These are phyloP conservation scores for Suillus luteus DNA, from an alignment of 768 basidiomycete species.

Conservation along the genomic window DNA sequence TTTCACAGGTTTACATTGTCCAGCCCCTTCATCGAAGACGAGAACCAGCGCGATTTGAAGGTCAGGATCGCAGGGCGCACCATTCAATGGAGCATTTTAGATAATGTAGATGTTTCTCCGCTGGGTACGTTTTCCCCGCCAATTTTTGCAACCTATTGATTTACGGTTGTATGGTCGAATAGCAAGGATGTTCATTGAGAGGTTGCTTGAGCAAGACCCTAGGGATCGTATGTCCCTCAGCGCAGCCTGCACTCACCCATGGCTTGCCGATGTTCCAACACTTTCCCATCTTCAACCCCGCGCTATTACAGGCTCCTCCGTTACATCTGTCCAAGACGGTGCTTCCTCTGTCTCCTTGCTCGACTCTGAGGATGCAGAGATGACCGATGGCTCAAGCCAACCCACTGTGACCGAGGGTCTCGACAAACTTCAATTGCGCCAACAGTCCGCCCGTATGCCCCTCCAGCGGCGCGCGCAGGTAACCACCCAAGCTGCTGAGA, in stretches of 20 bases:
- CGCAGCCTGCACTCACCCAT: conserved; percentile 71
- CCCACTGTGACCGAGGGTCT: conserved; percentile 35
- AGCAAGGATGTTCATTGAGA: conserved; percentile 68
- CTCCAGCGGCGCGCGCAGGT: conserved; percentile 54
- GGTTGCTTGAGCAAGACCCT: conserved; percentile 69
- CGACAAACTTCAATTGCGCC: conserved; percentile 36
- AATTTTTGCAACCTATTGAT: conserved; percentile 7
- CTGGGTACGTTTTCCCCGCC: conserved; percentile 42
- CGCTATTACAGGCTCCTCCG: conserved; percentile 19
- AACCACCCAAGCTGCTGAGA: conserved; percentile 47
- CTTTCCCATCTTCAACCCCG: not conserved
- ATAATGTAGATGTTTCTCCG: conserved; percentile 39
- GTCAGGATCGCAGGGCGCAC: conserved; percentile 57
- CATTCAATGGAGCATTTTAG: conserved; percentile 64
- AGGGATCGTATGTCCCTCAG: conserved; percentile 67
- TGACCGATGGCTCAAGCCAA: conserved; percentile 18
- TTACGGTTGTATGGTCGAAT: conserved; percentile 33
- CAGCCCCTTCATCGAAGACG: conserved; percentile 81
- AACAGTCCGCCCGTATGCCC: conserved; percentile 21
- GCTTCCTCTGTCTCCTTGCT: not conserved
- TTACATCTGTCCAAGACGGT: conserved; percentile 26
- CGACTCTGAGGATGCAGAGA: conserved; percentile 20
- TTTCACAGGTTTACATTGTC: conserved; percentile 67
- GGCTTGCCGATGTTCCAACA: conserved; percentile 50
- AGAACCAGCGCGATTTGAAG: conserved; percentile 57